Conservation (phyloP, 768 basidiomycete genomes). For the Rhodocollybia butyracea region DNA sequence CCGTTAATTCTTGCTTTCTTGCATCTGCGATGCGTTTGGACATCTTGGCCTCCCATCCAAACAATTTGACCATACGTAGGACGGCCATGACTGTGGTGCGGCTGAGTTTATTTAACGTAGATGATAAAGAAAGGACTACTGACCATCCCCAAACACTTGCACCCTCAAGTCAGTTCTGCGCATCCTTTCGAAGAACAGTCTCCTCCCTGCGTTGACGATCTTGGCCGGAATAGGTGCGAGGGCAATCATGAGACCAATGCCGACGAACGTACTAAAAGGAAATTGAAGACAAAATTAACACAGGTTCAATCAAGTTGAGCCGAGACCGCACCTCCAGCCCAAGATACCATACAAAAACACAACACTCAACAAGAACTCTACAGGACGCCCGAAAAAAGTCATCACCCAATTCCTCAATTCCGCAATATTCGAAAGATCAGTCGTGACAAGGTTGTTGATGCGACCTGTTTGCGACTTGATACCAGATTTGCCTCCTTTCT, state of each 20-base stretch:
- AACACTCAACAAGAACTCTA: not conserved
- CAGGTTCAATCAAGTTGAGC: not conserved
- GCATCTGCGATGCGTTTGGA: conserved; percentile 35
- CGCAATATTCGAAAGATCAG: conserved; percentile 28
- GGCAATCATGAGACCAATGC: conserved; percentile 35
- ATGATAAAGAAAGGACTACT: conserved; percentile 15
- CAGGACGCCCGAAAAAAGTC: not conserved
- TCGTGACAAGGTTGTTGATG: conserved; percentile 58
- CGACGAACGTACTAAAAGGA: conserved; percentile 32
- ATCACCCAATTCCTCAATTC: not conserved
- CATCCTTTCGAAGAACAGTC: conserved; percentile 34
- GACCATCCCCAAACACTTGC: conserved; percentile 39
- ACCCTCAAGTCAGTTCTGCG: conserved; percentile 42
- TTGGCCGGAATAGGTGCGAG: conserved; percentile 41
- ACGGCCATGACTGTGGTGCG: conserved; percentile 32
- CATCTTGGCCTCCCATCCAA: conserved; percentile 46
- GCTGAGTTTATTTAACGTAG: conserved; percentile 18
- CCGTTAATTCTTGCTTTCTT: conserved; percentile 42
- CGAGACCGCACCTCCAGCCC: no score
- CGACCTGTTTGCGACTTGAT: conserved; percentile 36
- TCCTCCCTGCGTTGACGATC: conserved; percentile 31
- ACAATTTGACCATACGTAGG: conserved; percentile 49
- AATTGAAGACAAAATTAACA: not conserved
- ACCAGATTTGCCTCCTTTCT: conserved; percentile 16
- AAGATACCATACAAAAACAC: not conserved